A percentile compares a stretch with the other conserved stretches of the same genome.
Conservation (phyloP, 768 basidiomycete genomes). For the Leccinum incarnatum region DNA sequence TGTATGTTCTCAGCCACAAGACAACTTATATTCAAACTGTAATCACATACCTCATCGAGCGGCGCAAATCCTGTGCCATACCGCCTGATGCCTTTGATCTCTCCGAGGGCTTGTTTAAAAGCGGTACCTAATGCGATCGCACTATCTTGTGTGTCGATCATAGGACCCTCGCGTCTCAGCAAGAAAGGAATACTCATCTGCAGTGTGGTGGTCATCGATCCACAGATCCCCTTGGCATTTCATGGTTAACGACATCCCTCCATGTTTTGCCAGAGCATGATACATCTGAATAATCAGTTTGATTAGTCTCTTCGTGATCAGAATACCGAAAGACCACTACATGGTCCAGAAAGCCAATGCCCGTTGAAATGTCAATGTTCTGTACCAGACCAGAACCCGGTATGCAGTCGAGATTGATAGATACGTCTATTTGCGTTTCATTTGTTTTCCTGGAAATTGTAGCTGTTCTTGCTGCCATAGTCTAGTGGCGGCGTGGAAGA, state of each 20-base stretch:
- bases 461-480: conserved; percentile 56
- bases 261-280: conserved; percentile 94
- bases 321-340: conserved; percentile 40
- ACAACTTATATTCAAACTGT: not conserved
- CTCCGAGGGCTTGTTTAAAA: conserved; percentile 93
- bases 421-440: conserved; percentile 88
- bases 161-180: conserved; percentile 17
- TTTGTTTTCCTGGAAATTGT: conserved; percentile 79
- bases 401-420: conserved; percentile 75
- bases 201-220: conserved; percentile 99
- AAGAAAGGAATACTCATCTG: conserved; percentile 70
- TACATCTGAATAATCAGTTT: conserved; percentile 70
- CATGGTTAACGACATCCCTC: conserved; percentile 88
- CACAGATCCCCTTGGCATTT: conserved; percentile 93
- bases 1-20: not conserved
- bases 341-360: conserved; percentile 99
- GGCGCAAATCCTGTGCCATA: conserved; percentile 98
- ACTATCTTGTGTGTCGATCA: conserved; percentile 64
- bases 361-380: conserved; percentile 82
- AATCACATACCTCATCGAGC: conserved; percentile 78
- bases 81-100: conserved; percentile 88
- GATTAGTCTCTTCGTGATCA: not conserved
- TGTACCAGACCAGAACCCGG: conserved; percentile 63
- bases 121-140: conserved; percentile 85
- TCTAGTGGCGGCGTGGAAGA: not conserved